These are phyloP conservation scores for Aspergillus asperescens DNA, from an alignment of 495 filamentous ascomycete species.

Conservation along the genomic window DNA sequence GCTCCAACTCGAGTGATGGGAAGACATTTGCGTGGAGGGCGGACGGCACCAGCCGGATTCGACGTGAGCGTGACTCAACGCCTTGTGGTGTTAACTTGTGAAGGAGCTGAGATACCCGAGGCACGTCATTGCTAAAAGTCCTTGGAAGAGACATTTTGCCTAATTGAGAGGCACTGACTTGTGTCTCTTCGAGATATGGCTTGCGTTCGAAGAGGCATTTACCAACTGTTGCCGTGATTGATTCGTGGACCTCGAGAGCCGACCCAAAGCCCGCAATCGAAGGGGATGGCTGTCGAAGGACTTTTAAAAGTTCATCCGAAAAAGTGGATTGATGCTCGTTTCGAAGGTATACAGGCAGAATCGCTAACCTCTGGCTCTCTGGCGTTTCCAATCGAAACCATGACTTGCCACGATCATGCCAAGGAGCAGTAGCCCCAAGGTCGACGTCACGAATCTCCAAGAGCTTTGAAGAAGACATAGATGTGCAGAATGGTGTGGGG, in stretches of 20 bases:
- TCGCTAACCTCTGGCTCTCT: constrained; percentile 6
- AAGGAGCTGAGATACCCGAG: constrained; percentile 28
- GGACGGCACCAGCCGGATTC: constrained; percentile 33
- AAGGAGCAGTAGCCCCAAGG: constrained; percentile 21
- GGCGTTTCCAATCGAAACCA: constrained; percentile 43
- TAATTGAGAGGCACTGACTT: constrained; percentile 30
- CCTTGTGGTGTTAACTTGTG: constrained; percentile 18
- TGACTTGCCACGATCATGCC: constrained; percentile 29
- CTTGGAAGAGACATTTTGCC: constrained; percentile 28
- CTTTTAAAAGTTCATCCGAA: constrained; percentile 33
- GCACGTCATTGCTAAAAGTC: constrained; percentile 31
- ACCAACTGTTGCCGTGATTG: constrained; percentile 37
- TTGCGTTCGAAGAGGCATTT: constrained; percentile 37
- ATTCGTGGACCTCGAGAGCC: constrained; percentile 23
- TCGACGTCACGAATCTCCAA: constrained; percentile 21
- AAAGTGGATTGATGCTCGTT: constrained; percentile 29
- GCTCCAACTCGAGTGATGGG: constrained; percentile 36
- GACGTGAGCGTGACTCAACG: constrained; percentile 14
- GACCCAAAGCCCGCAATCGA: background rate
- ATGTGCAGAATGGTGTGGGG: constrained; percentile 33
- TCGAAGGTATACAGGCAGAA: constrained; percentile 33
- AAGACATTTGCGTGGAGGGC: constrained; percentile 17
- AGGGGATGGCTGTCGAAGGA: constrained; percentile 22
- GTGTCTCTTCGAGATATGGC: constrained; percentile 14
- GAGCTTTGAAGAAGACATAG: constrained; percentile 27